Percentiles rank a stretch among this genome's conserved stretches.
phyloP scores from a whole-genome alignment of 2,329 filamentous ascomycete species.

The Talaromyces islandicus region DNA sequence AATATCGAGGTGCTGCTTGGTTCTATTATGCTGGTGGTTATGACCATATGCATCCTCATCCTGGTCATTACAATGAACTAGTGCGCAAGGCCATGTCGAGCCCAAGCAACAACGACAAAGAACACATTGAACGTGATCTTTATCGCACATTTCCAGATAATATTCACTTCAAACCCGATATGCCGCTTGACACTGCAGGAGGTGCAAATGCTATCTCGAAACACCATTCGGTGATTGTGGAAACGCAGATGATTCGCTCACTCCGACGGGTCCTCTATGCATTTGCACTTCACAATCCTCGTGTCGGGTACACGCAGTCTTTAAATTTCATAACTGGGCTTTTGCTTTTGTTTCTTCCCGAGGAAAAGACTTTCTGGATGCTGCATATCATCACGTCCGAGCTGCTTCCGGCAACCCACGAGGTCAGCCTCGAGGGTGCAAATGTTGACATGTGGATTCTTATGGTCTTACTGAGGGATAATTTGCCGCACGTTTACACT shows the following conservation, averaged over 20 bases:
- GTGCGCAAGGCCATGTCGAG: constrained; percentile 59
- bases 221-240: constrained; percentile 39
- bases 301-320: constrained; percentile 91
- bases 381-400: constrained; percentile 85
- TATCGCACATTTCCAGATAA: constrained; percentile 96
- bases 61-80: constrained; percentile 69
- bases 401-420: constrained; percentile 87
- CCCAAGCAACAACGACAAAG: constrained; percentile 67
- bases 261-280: constrained; percentile 81
- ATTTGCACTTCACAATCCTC: constrained; percentile 84
- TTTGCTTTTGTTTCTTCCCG: constrained; percentile 80
- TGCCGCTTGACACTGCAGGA: constrained; percentile 14
- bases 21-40: constrained; percentile 93
- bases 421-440: constrained; percentile 80
- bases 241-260: constrained; percentile 73
- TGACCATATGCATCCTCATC: constrained; percentile 67
- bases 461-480: constrained; percentile 78
- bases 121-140: constrained; percentile 89
- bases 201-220: constrained; percentile 30
- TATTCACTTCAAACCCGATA: constrained; percentile 71
- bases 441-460: constrained; percentile 92
- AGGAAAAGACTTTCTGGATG: constrained; percentile 89
- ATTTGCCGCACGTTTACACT: constrained; percentile 75
- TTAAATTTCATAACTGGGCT: constrained; percentile 92
- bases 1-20: constrained; percentile 94